Conservation (phyloP, 768 basidiomycete species). For the Galerina sulciceps region DNA sequence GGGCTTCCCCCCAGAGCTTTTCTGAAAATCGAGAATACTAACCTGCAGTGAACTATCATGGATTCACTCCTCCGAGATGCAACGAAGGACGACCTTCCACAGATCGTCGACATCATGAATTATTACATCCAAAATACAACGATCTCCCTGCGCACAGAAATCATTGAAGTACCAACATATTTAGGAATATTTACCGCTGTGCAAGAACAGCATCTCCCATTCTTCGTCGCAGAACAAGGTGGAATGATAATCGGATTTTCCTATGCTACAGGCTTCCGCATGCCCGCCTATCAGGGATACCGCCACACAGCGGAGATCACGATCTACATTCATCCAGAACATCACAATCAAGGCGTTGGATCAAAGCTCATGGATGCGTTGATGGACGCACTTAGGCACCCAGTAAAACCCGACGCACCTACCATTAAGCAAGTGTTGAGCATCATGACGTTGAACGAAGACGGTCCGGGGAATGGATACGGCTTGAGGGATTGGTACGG, state of each 20-base stretch:
- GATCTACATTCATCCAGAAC: slow-evolving; percentile 20
- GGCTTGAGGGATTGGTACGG: slow-evolving; percentile 24
- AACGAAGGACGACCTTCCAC: slow-evolving; percentile 12
- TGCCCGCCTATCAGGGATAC: slow-evolving; percentile 21
- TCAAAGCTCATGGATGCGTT: slow-evolving; percentile 12
- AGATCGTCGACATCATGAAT: slow-evolving; percentile 23
- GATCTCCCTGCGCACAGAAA: slow-evolving; percentile 21
- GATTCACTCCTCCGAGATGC: slow-evolving; percentile 9
- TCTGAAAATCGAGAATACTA: too few species aligned
- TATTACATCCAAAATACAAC: slow-evolving; percentile 22
- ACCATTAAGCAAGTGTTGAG: slow-evolving; percentile 17
- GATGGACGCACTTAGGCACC: not conserved
- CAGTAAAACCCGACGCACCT: not conserved
- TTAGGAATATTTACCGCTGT: not conserved
- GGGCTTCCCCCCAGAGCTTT: too few species aligned
- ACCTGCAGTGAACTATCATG: too few species aligned
- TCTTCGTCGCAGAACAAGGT: not conserved
- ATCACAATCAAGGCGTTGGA: slow-evolving; percentile 15
- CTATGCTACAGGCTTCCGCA: slow-evolving; percentile 19
- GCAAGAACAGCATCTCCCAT: not conserved
- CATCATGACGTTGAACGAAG: slow-evolving; percentile 22
- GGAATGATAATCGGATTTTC: slow-evolving; percentile 20
- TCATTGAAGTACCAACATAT: slow-evolving; percentile 5
- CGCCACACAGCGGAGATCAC: slow-evolving; percentile 25
- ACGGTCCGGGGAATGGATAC: slow-evolving; percentile 14